phyloP scores from a whole-genome alignment of 352 stramenopile species.

The Pythium rhizo-oryzae region DNA sequence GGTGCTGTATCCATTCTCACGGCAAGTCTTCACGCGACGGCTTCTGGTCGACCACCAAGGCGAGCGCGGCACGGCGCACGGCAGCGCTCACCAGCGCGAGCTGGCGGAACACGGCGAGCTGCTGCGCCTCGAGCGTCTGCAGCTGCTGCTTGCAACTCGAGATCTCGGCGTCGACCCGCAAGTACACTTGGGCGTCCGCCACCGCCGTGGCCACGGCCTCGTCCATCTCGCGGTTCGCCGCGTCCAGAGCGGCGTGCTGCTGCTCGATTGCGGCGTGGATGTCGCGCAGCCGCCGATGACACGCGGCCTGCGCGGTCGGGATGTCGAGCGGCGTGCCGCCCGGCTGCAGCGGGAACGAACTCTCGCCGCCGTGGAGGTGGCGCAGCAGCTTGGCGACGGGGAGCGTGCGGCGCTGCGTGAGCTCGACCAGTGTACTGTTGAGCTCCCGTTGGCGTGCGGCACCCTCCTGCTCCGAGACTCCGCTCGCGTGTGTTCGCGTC shows the following conservation, averaged over 20 bases:
- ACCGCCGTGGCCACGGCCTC: slow-evolving; percentile 63
- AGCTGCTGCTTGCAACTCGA: slow-evolving; percentile 41
- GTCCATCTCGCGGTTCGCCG: slow-evolving; percentile 48
- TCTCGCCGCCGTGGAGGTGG: slow-evolving; percentile 50
- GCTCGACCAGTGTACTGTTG: slow-evolving; percentile 29
- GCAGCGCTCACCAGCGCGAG: slow-evolving; percentile 58
- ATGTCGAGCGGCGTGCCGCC: slow-evolving; percentile 40
- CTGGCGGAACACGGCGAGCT: slow-evolving; percentile 45
- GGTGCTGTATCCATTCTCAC: too few species aligned
- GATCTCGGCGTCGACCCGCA: slow-evolving; percentile 53
- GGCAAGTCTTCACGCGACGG: background rate
- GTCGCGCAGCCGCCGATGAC: slow-evolving; percentile 52
- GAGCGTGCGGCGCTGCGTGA: slow-evolving; percentile 47
- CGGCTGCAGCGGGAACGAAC: slow-evolving; percentile 29
- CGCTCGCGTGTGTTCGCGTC: slow-evolving; percentile 3
- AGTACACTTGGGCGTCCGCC: slow-evolving; percentile 46
- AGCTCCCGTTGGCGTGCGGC: slow-evolving; percentile 10
- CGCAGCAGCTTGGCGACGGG: slow-evolving; percentile 49
- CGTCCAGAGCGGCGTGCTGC: slow-evolving; percentile 36
- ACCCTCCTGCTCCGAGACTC: slow-evolving; percentile 10
- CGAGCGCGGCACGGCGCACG: slow-evolving; percentile 44
- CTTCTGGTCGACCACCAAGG: slow-evolving; percentile 25
- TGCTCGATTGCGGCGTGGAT: slow-evolving; percentile 45
- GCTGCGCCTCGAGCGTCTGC: slow-evolving; percentile 45
- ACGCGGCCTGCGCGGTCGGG: slow-evolving; percentile 44